Evolutionary conservation across 1,139 yeast genomes (phyloP), one percentile per base, ranked within the genome.

Genomic region (Yamadazyma mexicana): DNA sequence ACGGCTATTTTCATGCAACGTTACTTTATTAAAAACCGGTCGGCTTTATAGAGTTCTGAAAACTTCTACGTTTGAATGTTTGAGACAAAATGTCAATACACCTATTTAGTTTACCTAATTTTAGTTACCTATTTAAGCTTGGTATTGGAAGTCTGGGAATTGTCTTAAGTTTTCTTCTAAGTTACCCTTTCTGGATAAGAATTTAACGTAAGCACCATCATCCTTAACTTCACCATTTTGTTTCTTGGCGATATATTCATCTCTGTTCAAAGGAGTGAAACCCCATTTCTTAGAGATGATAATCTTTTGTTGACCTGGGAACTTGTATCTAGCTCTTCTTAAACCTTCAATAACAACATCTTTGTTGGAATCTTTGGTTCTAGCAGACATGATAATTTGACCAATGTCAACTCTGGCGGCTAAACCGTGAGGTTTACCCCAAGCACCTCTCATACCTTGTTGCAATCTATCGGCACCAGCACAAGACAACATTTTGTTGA

Each of bases 381-480:
- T 91, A 73, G 89, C 91, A 60, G 98, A 92, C 79, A 92, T 83
- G 73, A 92, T 84, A 73, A 92, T 84, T 81, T 92, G 98, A 69
- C 98, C 98, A 75, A 92, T 92, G 78, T 79, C 79, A 71, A 92
- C 98, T 79, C 98, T 91, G 66, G 98, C 98, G 64, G 98, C 98
- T 69, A 91, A 83, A 81, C 98, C 98, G 66, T 91, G 96, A 67
- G 98, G 98, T 81, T 92, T 92, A 87, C 98, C 98, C 98, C 98
- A 92, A 70, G 98, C 98, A 83, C 95, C 95, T 87, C 98, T 91
- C 98, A 92, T 92, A 88, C 98, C 98, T 81, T 94, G 98, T 82
- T 92, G 98, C 79, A 92, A 84, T 87, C 98, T 88, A 91, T 92
- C 98, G 73, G 98, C 98, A 87, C 98, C 98, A 79, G 98, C 98